Conservation (phyloP, 1,139 yeast species). For the Hanseniaspora sp. region DNA sequence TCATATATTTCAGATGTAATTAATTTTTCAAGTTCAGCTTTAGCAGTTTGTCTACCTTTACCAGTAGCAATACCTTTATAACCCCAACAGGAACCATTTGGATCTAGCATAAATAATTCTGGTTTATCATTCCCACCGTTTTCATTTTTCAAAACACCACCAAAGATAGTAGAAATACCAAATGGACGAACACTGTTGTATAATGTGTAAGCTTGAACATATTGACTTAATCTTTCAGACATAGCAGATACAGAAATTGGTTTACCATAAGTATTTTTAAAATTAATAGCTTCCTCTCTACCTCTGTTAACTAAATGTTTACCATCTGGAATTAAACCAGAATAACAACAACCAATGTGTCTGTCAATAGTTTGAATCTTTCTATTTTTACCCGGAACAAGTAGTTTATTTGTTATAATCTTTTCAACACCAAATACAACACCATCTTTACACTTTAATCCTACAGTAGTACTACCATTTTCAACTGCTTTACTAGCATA, state of each 20-base stretch:
- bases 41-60: constrained; percentile 93
- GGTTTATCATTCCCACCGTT: constrained; percentile 50
- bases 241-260: constrained; percentile 72
- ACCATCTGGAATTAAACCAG: constrained; percentile 94
- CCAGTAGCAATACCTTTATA: constrained; percentile 96
- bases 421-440: constrained; percentile 94
- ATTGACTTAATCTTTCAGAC: constrained; percentile 79
- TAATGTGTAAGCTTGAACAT: constrained; percentile 90
- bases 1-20: constrained; percentile 43
- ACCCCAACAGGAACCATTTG: constrained; percentile 96
- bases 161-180: constrained; percentile 84
- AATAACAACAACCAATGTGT: constrained; percentile 87
- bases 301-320: constrained; percentile 87
- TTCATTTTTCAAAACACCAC: constrained; percentile 70
- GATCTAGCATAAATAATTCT: constrained; percentile 81
- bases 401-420: constrained; percentile 69
- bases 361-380: constrained; percentile 87
- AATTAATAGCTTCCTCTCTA: constrained; percentile 78
- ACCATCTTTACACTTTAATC: constrained; percentile 85
- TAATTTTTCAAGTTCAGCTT: constrained; percentile 86
- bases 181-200: constrained; percentile 96
- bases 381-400: constrained; percentile 80
- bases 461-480: constrained; percentile 91
- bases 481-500: constrained; percentile 97
- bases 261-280: constrained; percentile 65